These are phyloP conservation scores for Epichloe hybrida DNA, from an alignment of 2,329 filamentous ascomycete genomes.

Conservation along the genomic window DNA sequence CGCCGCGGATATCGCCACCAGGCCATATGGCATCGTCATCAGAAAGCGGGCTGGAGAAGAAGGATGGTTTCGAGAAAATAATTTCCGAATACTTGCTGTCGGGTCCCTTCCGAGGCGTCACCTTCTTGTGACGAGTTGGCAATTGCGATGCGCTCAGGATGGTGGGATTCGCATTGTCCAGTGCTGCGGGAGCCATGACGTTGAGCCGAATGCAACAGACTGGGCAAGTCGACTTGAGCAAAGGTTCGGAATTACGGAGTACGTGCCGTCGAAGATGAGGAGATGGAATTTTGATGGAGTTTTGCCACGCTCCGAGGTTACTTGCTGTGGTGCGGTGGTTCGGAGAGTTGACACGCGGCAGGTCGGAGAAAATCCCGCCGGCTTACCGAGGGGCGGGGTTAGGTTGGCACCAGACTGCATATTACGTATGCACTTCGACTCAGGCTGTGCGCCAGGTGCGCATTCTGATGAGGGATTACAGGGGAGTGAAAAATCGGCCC, in stretches of 20 bases:
- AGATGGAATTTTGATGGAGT: background rate
- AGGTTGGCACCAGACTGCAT: too few species aligned
- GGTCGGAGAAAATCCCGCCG: too few species aligned
- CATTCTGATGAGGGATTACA: too few species aligned
- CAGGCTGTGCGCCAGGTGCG: too few species aligned
- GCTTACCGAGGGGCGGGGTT: too few species aligned
- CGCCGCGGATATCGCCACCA: constrained; percentile 28
- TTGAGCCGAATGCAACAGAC: background rate
- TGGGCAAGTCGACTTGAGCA: background rate
- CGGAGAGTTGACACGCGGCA: background rate
- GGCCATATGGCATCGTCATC: constrained; percentile 22
- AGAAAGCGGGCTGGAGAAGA: constrained; percentile 27
- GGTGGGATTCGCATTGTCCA: constrained; percentile 81
- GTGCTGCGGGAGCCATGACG: constrained; percentile 15
- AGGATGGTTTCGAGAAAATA: constrained; percentile 32
- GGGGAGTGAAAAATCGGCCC: too few species aligned
- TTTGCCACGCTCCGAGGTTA: background rate
- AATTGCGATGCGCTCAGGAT: constrained; percentile 82
- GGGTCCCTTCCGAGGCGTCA: constrained; percentile 30
- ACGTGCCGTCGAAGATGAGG: background rate
- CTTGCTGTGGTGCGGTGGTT: too few species aligned
- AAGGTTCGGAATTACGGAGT: too few species aligned
- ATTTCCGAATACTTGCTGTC: constrained; percentile 34
- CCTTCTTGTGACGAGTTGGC: constrained; percentile 54
- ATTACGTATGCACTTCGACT: too few species aligned